These are phyloP conservation scores for Hawksworthiomyces lignivorus DNA, from an alignment of 2,329 filamentous ascomycete species.

Conservation along the genomic window DNA sequence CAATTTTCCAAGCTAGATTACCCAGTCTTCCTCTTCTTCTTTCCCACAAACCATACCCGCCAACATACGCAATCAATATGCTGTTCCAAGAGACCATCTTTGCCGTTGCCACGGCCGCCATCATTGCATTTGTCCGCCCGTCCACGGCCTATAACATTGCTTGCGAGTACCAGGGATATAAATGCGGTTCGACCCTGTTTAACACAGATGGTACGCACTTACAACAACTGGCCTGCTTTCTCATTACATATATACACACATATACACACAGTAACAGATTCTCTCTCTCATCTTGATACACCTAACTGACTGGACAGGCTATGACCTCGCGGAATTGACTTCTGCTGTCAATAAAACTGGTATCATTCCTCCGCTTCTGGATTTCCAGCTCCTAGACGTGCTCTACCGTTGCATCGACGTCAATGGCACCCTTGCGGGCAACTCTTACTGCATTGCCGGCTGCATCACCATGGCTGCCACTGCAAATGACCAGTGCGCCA, in stretches of 20 bases:
- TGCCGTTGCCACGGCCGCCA: background rate
- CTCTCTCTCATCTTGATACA: background rate
- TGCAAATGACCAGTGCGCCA: constrained; percentile 13
- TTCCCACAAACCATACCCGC: background rate
- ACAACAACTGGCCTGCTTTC: no score
- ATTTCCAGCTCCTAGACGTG: constrained; percentile 11
- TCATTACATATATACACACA: no score
- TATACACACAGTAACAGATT: no score
- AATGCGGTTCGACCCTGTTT: constrained; percentile 11
- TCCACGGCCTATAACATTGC: constrained; percentile 1
- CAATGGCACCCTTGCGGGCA: constrained; percentile 10
- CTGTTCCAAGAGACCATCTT: background rate
- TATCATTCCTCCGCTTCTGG: constrained; percentile 10
- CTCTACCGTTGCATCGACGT: constrained; percentile 14
- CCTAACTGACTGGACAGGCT: constrained; percentile 5
- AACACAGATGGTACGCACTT: background rate
- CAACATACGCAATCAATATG: background rate
- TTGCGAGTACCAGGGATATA: constrained; percentile 13
- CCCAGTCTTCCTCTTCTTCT: background rate
- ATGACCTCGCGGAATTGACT: constrained; percentile 12
- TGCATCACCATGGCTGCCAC: constrained; percentile 11
- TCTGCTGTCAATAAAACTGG: constrained; percentile 10
- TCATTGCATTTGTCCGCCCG: background rate
- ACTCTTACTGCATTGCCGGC: constrained; percentile 15
- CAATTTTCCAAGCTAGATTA: no score